A percentile compares a stretch with the other conserved stretches of the same genome.
These are phyloP conservation scores for Paecilomyces variotii DNA, from an alignment of 2,329 filamentous ascomycete genomes.

Conservation along the genomic window DNA sequence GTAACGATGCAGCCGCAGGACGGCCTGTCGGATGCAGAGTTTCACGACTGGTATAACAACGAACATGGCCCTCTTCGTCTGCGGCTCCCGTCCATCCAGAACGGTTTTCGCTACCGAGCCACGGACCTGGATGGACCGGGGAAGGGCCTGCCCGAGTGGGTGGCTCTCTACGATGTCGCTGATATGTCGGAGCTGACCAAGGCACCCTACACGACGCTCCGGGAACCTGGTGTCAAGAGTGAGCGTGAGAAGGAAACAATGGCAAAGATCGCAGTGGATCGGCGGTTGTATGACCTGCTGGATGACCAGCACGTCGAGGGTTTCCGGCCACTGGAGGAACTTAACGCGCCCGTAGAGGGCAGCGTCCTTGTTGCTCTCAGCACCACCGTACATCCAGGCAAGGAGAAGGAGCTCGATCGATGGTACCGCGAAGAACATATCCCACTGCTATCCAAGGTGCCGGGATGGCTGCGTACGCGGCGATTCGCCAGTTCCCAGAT, in stretches of 20 bases:
- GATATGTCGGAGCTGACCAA: conserved; percentile 64
- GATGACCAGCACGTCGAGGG: conserved; percentile 47
- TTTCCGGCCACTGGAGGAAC: conserved; percentile 54
- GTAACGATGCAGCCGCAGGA: conserved; percentile 77
- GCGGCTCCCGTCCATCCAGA: conserved; percentile 63
- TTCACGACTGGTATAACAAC: conserved; percentile 92
- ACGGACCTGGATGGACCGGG: conserved; percentile 40
- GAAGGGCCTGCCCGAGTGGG: conserved; percentile 56
- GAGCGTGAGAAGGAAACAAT: conserved; percentile 54
- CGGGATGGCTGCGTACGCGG: conserved; percentile 70
- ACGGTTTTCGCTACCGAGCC: conserved; percentile 71
- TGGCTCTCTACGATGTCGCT: conserved; percentile 75
- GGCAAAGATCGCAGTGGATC: conserved; percentile 59
- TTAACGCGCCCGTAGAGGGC: conserved; percentile 52
- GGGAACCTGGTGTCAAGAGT: conserved; percentile 43
- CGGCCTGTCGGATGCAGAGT: conserved; percentile 57
- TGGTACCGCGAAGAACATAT: conserved; percentile 74
- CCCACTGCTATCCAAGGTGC: conserved; percentile 61
- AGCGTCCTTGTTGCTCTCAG: conserved; percentile 57
- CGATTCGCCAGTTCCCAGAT: conserved; percentile 60
- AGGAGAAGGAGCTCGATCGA: conserved; percentile 50
- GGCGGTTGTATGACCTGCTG: conserved; percentile 63
- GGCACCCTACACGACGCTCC: conserved; percentile 55
- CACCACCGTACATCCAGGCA: conserved; percentile 50
- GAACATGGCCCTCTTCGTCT: conserved; percentile 80